Percentiles rank a stretch among this genome's conserved stretches.
Conservation (phyloP, 192 early-diverging fungal species). For the Umbelopsis sp. region DNA sequence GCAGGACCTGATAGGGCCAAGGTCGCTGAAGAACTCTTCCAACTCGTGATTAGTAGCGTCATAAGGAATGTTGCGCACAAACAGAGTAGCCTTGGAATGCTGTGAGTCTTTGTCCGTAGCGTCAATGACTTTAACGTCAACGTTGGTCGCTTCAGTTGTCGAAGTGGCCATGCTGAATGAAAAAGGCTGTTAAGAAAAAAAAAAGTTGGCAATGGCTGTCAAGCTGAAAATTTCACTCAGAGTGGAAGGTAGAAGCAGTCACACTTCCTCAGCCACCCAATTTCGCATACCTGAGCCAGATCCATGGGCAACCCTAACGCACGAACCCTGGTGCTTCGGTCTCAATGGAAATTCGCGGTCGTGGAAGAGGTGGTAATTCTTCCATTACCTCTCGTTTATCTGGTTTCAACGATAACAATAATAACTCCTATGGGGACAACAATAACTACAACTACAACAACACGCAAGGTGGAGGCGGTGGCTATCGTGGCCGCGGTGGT, state of each 20-base stretch:
- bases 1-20: conserved; percentile 88
- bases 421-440: background rate
- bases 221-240: background rate
- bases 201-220: conserved; percentile 3
- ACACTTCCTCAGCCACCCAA: conserved; percentile 4
- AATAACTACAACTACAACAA: conserved; percentile 1
- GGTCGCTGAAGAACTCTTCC: conserved; percentile 84
- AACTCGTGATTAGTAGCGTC: conserved; percentile 81
- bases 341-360: conserved; percentile 16
- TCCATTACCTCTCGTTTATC: conserved; percentile 10
- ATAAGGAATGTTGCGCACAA: conserved; percentile 86
- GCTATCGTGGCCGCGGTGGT: conserved; percentile 19
- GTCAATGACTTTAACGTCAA: background rate
- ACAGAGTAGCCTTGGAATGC: conserved; percentile 70
- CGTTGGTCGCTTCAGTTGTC: background rate
- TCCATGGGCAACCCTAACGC: background rate
- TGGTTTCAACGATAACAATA: background rate
- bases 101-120: background rate
- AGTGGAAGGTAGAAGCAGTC: background rate
- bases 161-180: conserved; percentile 10
- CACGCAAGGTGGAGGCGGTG: conserved; percentile 10
- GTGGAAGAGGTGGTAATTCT: conserved; percentile 11
- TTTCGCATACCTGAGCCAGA: background rate
- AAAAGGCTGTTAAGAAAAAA: background rate
- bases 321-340: background rate